Evolutionary conservation across 2,329 filamentous ascomycete genomes (phyloP).

Genomic region (Aspergillus quadricinctus): DNA sequence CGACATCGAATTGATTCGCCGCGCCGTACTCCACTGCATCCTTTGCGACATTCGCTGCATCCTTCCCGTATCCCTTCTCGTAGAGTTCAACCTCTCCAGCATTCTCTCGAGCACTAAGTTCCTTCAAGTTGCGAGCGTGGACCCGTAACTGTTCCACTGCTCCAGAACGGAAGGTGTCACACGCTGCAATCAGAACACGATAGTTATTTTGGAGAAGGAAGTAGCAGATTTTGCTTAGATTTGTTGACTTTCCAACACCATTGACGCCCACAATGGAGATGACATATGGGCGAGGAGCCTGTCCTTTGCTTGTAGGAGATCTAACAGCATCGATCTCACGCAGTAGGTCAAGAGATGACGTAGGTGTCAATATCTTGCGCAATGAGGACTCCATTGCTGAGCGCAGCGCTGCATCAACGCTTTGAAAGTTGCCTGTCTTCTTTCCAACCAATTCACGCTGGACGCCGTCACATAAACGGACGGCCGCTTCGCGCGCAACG

Average conservation of each 20-base stretch:
- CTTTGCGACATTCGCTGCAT: constrained; percentile 90
- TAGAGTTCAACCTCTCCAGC: constrained; percentile 81
- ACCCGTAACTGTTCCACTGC: constrained; percentile 96
- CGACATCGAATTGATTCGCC: constrained; percentile 77
- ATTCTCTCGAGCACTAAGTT: constrained; percentile 78
- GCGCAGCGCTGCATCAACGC: constrained; percentile 75
- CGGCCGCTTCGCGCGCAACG: constrained; percentile 87
- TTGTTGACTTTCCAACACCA: constrained; percentile 96
- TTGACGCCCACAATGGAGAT: constrained; percentile 98
- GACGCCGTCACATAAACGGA: constrained; percentile 85
- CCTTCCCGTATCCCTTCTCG: constrained; percentile 96
- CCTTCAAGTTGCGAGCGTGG: constrained; percentile 88
- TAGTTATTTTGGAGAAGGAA: constrained; percentile 97
- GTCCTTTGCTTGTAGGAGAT: constrained; percentile 59
- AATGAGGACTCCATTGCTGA: constrained; percentile 88
- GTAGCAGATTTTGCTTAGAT: constrained; percentile 95
- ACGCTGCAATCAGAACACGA: constrained; percentile 87
- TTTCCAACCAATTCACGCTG: constrained; percentile 84
- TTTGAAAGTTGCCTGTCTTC: constrained; percentile 90
- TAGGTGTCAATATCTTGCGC: constrained; percentile 92
- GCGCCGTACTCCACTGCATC: constrained; percentile 82
- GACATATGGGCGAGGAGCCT: constrained; percentile 77
- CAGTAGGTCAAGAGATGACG: constrained; percentile 87
- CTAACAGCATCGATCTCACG: constrained; percentile 84
- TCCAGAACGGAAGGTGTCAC: constrained; percentile 94